A percentile compares a stretch with the other conserved stretches of the same genome.
Evolutionary conservation across 2,329 filamentous ascomycete genomes (phyloP).

Genomic region (Graphilbum fragrans): DNA sequence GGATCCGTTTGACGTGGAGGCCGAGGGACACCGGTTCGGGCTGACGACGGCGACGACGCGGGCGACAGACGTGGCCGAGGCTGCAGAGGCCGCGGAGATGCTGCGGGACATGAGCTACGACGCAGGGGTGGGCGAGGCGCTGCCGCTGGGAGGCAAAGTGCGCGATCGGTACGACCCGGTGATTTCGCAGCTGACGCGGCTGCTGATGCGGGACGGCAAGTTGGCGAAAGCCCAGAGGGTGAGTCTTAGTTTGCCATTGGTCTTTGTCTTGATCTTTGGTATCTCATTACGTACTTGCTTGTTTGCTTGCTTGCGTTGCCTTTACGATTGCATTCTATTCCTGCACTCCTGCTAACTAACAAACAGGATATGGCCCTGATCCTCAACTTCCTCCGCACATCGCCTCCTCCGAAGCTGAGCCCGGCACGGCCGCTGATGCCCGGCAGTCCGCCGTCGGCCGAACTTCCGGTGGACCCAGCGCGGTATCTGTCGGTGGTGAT

Average conservation of each 20-base stretch:
- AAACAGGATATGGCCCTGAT: slow-evolving; percentile 71
- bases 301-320: slow-evolving; percentile 4
- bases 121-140: slow-evolving; percentile 29
- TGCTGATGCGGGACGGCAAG: slow-evolving; percentile 88
- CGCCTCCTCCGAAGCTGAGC: slow-evolving; percentile 65
- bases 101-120: background rate
- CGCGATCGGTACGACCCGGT: slow-evolving; percentile 79
- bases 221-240: slow-evolving; percentile 82
- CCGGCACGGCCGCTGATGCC: slow-evolving; percentile 61
- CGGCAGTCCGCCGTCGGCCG: slow-evolving; percentile 60
- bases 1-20: slow-evolving; percentile 16
- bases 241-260: slow-evolving; percentile 17
- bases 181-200: slow-evolving; percentile 74
- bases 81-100: background rate
- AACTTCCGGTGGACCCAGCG: slow-evolving; percentile 80
- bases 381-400: slow-evolving; percentile 73
- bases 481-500: slow-evolving; percentile 83
- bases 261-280: background rate
- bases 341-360: background rate
- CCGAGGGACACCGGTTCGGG: slow-evolving; percentile 63
- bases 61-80: background rate
- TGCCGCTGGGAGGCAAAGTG: slow-evolving; percentile 50
- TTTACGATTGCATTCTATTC: background rate
- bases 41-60: slow-evolving; percentile 37
- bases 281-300: background rate